Conservation (phyloP, 495 filamentous ascomycete species). For the Penicillium herquei region DNA sequence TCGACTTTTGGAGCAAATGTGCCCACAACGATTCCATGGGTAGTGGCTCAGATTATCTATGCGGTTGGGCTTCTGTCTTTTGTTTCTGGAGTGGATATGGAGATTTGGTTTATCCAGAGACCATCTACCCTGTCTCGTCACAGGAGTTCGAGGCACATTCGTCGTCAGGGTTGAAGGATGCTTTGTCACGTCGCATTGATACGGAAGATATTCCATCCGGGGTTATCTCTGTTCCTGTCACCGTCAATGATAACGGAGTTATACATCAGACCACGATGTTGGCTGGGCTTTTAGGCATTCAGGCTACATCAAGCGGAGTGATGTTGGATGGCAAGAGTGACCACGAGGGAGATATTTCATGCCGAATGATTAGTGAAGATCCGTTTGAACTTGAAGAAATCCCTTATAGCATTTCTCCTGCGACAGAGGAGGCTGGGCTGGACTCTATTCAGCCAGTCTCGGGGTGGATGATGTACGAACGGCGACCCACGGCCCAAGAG, state of each 20-base stretch:
- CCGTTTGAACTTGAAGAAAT: no score
- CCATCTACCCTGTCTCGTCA: neutral
- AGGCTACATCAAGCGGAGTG: slow-evolving; percentile 16
- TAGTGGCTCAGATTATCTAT: slow-evolving; percentile 26
- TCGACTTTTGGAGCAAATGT: slow-evolving; percentile 43
- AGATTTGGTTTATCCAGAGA: slow-evolving; percentile 10
- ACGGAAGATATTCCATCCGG: neutral
- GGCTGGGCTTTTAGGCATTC: slow-evolving; percentile 32
- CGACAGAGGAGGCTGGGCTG: neutral
- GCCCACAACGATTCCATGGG: slow-evolving; percentile 15
- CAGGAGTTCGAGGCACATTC: neutral
- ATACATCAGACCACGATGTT: slow-evolving; percentile 24
- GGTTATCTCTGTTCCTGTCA: neutral
- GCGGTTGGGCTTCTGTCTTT: slow-evolving; percentile 51
- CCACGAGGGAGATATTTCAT: neutral
- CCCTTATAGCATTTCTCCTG: neutral
- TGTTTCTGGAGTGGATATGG: slow-evolving; percentile 46
- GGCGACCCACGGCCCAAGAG: no score
- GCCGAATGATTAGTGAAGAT: neutral
- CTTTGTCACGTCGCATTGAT: neutral
- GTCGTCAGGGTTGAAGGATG: neutral
- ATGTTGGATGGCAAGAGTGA: neutral
- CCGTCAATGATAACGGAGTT: slow-evolving; percentile 21
- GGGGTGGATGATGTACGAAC: slow-evolving; percentile 39
- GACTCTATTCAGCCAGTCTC: slow-evolving; percentile 29